phyloP scores from a whole-genome alignment of 228 moss, liverwort and hornwort genomes.

The Sphagnum fallax region DNA sequence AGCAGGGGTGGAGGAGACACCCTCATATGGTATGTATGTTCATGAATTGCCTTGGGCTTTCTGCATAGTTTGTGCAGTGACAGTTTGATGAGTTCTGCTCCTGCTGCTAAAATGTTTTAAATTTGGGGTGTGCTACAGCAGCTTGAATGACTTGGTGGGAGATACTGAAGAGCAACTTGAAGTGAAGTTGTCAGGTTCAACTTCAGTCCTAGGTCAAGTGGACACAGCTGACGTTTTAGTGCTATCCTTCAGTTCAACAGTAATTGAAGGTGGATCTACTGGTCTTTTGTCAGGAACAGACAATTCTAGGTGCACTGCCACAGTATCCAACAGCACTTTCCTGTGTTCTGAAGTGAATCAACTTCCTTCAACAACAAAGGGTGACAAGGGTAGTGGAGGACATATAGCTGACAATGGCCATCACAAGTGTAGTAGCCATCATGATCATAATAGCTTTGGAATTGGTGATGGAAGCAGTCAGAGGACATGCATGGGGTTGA shows the following conservation, averaged over 20 bases:
- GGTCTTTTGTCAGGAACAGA: constrained; percentile 15
- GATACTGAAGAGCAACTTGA: constrained; percentile 4
- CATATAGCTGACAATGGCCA: background rate
- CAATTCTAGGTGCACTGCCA: background rate
- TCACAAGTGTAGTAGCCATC: background rate
- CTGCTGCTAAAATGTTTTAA: too few species aligned
- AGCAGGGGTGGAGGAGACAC: background rate
- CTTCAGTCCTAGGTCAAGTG: constrained; percentile 5
- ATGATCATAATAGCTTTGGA: background rate
- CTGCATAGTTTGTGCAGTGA: too few species aligned
- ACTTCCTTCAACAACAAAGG: background rate
- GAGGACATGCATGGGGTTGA: constrained; percentile 51
- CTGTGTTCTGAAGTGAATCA: background rate
- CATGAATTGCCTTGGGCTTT: too few species aligned
- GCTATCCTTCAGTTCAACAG: constrained; percentile 16
- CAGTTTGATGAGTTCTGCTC: too few species aligned
- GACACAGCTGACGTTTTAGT: constrained; percentile 17
- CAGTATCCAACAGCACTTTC: background rate
- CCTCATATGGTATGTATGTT: background rate
- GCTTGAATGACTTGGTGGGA: too few species aligned
- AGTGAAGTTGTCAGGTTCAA: constrained; percentile 8
- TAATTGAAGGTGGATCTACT: constrained; percentile 8
- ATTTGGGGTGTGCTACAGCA: too few species aligned
- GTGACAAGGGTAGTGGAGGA: background rate
- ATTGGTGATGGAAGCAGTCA: constrained; percentile 23